Percentiles rank a stretch among this genome's conserved stretches.
Evolutionary conservation across 371 early-diverging fungal genomes (phyloP).

Genomic region (Apophysomyces trapeziformis): DNA sequence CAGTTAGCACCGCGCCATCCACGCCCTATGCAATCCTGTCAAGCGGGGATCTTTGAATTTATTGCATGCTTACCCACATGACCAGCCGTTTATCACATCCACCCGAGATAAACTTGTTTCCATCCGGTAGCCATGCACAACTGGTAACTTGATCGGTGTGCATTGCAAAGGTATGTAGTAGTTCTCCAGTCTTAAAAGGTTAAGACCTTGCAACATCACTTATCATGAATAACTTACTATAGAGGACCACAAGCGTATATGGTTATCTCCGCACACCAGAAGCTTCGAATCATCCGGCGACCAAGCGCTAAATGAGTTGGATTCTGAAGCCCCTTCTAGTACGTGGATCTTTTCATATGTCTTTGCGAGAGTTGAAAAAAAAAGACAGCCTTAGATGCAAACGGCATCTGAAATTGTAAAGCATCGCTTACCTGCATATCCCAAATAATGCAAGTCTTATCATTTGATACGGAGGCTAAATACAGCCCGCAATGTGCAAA

Average conservation of each 20-base stretch:
- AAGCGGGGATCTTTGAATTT: not conserved
- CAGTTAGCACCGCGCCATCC: constrained; percentile 65
- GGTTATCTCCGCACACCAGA: constrained; percentile 82
- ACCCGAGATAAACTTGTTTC: constrained; percentile 77
- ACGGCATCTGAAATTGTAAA: no score
- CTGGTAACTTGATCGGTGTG: constrained; percentile 81
- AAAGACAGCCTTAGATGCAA: no score
- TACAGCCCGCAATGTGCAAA: constrained; percentile 87
- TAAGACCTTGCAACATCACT: not conserved
- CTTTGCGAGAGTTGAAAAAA: constrained; percentile 16
- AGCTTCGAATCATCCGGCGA: constrained; percentile 82
- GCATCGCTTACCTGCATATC: constrained; percentile 59
- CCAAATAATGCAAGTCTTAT: constrained; percentile 90
- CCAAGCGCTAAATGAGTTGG: constrained; percentile 86
- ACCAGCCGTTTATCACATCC: constrained; percentile 76
- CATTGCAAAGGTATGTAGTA: constrained; percentile 50
- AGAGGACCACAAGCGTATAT: constrained; percentile 83
- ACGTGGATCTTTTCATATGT: constrained; percentile 44
- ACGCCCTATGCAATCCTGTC: constrained; percentile 39
- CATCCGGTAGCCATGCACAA: constrained; percentile 85
- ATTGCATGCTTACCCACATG: constrained; percentile 64
- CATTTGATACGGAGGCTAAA: constrained; percentile 91
- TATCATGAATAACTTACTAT: constrained; percentile 46
- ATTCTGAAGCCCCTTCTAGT: constrained; percentile 58
- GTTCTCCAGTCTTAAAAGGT: constrained; percentile 54